phyloP scores from a whole-genome alignment of 2,329 filamentous ascomycete genomes.

The Chaetothyriales sp. region DNA sequence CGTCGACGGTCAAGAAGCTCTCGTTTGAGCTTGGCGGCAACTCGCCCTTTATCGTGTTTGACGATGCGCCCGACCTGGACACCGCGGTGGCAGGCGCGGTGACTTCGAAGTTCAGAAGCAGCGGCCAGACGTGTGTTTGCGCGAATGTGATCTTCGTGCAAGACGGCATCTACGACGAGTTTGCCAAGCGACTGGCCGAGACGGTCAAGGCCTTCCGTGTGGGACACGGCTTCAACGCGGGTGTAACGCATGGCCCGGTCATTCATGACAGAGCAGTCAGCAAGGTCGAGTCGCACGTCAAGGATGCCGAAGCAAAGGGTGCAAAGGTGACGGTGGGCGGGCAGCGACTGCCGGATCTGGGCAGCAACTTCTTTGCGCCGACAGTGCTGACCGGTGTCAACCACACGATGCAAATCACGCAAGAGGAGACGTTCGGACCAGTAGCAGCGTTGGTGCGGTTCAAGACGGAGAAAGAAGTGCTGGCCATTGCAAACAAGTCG shows the following conservation, averaged over 20 bases:
- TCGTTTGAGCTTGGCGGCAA: conserved; percentile 92
- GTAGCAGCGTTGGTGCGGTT: conserved; percentile 85
- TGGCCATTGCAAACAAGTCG: conserved; percentile 64
- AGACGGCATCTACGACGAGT: conserved; percentile 38
- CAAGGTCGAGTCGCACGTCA: conserved; percentile 69
- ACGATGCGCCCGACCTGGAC: conserved; percentile 75
- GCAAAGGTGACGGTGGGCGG: conserved; percentile 64
- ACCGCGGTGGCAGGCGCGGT: conserved; percentile 71
- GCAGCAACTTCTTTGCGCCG: conserved; percentile 75
- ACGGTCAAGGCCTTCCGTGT: conserved; percentile 38
- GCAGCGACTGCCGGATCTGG: conserved; percentile 57
- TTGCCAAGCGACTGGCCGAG: conserved; percentile 42
- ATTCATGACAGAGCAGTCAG: conserved; percentile 67
- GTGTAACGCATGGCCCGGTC: conserved; percentile 36
- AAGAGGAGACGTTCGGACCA: conserved; percentile 91
- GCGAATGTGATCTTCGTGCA: conserved; percentile 47
- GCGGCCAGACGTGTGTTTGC: conserved; percentile 90
- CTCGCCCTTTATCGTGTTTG: conserved; percentile 91
- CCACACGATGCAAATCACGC: conserved; percentile 66
- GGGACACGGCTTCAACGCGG: conserved; percentile 33
- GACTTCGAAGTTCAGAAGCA: conserved; percentile 80
- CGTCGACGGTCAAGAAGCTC: conserved; percentile 69
- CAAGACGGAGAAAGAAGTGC: conserved; percentile 75
- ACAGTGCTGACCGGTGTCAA: conserved; percentile 84
- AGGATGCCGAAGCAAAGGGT: conserved; percentile 65